Base-by-base conservation (phyloP, 2,329 filamentous ascomycete species). In the Beauveria brongniartii region DNA sequence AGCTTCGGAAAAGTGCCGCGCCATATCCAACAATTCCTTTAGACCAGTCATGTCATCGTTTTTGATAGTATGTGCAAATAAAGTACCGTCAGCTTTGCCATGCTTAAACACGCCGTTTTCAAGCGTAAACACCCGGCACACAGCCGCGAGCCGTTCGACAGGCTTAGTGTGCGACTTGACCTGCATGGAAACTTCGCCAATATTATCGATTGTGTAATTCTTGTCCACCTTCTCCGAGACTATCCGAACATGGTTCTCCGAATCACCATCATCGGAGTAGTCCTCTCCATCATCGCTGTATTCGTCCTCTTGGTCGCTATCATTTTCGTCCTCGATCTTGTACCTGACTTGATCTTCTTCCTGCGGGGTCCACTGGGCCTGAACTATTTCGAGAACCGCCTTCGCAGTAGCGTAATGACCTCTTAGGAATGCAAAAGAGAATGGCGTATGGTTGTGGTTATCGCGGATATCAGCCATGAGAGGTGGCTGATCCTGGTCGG, bases 131-230 rank as follows among this genome's bases (percentile, higher is more conserved):
- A 77, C 74, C 1, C 71, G 71, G 8, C 72, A 67, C 18, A 72
- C 77, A 1, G 1, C 1, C 70, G 69, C 65, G 5, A 92, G 70
- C 61, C 89, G 70, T 0, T 71, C 64, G 1, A 82, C 68, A 2
- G 90, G 86, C 41, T 78, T 79, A 9, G 80, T 73, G 18, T 77
- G 73, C 61, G 88, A 89, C 69, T 89, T 86, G 62, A 91, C 87
- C 60, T 87, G 80, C 68, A 82, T 86, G 0, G 83, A 83, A 4
- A 89, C 78, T 64, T 90, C 82, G 0, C 88, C 88, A 61, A 94
- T 80, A 65, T 91, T 85, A 18, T 94, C 88, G 57, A 93, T 82
- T 0, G 90, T 94, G 69, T 89, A 90, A 41, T 81, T 78, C 14
- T 87, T 82, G 65, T 88, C 82, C 30, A 91, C 74, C 46, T 86